Evolutionary conservation across 345 rosid genomes (phyloP), one percentile per base, ranked within the genome.

Genomic region (Heritiera fomes): DNA sequence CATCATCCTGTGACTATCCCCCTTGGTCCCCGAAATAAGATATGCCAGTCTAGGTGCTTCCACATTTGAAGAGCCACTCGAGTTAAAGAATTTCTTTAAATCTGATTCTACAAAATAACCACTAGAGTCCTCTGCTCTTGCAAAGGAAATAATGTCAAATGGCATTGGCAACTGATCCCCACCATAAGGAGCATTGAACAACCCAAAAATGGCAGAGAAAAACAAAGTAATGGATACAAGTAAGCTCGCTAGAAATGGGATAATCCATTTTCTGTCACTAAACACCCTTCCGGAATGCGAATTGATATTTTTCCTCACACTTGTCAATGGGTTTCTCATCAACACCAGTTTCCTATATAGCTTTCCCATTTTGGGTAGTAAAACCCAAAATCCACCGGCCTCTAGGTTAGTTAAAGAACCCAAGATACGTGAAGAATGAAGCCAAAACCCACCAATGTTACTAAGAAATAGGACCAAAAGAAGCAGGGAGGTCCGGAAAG

Each of bases 1-100:
- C 92, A 93, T 81, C 97, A 95, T 87, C 81, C 98, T 91, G 71
- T 85, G 92, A 78, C 91, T 90, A 84, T 95, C 98, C 4, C 98
- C 98, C 85, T 93, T 95, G 15, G 98, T 95, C 38, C 98, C 98
- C 0, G 98, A 95, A 78, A 95, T 91, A 49, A 95, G 87, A 86
- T 93, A 95, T 68, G 98, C 98, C 72, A 95, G 82, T 81, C 97
- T 89, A 70, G 98, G 95, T 10, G 89, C 84, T 77, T 87, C 92
- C 28, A 77, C 53, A 67, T 84, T 80, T 4, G 76, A 76, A 65
- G 70, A 14, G 71, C 6, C 55, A 14, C 79, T 85, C 4, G 50
- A 0, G 60, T 87, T 86, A 40, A 88, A 77, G 55, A 82, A 82
- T 76, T 85, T 83, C 81, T 52, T 79, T 3, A 95, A 76, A 49